Base-by-base conservation (phyloP, 306 rosid species). In the Malus domestica region DNA sequence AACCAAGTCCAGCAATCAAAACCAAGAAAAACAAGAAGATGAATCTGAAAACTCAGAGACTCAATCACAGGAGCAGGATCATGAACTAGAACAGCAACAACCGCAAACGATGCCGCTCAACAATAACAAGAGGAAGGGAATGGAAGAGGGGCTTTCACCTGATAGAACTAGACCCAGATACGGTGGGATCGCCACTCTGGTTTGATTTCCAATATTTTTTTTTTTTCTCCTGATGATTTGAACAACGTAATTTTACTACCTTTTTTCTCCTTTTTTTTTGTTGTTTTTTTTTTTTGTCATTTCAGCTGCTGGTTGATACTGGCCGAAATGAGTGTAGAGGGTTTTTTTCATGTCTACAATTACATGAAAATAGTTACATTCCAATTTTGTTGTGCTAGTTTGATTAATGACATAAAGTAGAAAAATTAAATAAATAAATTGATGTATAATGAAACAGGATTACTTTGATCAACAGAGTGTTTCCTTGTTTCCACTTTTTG, bases 91-190 rank as follows among this genome's bases (percentile, higher is more conserved):
- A 46, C 81, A 86, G 58, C 89, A 80, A 67, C 88, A 81, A 51
- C 52, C 80, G 61, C 77, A 72, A 9, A 81, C 59, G 16, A 27
- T 27, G 59, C 83, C 85, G 69, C 69, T 77, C 75, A 90, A 51
- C 64, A 83, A n/a, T 73, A 89, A 86, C 80, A 94, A 94, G 89
- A 86, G 98, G 82, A 94, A 90, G 86, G 78, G 82, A 70, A 76
- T 90, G 84, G 98, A 94, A 78, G 96, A 91, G 51, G 85, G 89
- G 7, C 85, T 85, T 82, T 83, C 98, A 16, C 86, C 94, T 25
- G 98, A 91, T 78, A 91, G 96, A 86, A 90, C 92, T 67, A 90
- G 97, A 82, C 91, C 90, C 71, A 90, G 95, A 87, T 92, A 82
- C 89, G 85, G 79, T 84, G 96, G 87, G 70, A 80, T 94, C 64